Conservation (phyloP, 164 flowering plant species). For the Vitis riparia region DNA sequence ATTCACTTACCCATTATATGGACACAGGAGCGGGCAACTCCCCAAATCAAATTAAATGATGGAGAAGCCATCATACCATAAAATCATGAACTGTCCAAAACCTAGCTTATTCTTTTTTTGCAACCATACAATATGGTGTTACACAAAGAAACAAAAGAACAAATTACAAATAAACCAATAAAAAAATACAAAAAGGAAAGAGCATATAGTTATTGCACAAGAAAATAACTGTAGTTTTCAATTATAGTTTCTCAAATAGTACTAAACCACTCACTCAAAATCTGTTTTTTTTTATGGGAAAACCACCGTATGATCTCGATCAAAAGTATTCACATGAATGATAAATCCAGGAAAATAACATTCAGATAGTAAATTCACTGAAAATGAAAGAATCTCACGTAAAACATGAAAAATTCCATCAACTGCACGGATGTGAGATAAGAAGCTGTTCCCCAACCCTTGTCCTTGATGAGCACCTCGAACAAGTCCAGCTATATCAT, state of each 20-base stretch:
- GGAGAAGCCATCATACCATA: too few species aligned
- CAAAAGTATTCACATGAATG: neutral
- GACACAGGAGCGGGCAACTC: neutral
- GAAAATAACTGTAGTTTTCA: neutral
- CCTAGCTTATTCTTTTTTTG: neutral
- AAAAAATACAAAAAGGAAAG: too few species aligned
- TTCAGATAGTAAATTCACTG: neutral
- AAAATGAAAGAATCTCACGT: conserved; percentile 50
- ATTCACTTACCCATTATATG: too few species aligned
- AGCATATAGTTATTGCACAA: too few species aligned
- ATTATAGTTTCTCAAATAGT: neutral
- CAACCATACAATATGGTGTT: too few species aligned
- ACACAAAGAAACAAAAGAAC: too few species aligned
- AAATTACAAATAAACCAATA: too few species aligned
- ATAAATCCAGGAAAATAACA: neutral
- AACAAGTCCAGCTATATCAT: conserved; percentile 98
- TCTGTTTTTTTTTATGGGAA: neutral
- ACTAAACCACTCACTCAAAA: neutral
- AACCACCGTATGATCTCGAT: too few species aligned
- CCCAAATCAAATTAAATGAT: neutral
- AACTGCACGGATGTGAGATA: conserved; percentile 97
- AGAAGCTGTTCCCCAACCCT: conserved; percentile 93
- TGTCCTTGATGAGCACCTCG: conserved; percentile 96
- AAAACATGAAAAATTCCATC: conserved; percentile 99
- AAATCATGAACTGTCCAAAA: neutral